phyloP scores from a whole-genome alignment of 225 moss, liverwort and hornwort genomes.

The Physcomitrellopsis africana region DNA sequence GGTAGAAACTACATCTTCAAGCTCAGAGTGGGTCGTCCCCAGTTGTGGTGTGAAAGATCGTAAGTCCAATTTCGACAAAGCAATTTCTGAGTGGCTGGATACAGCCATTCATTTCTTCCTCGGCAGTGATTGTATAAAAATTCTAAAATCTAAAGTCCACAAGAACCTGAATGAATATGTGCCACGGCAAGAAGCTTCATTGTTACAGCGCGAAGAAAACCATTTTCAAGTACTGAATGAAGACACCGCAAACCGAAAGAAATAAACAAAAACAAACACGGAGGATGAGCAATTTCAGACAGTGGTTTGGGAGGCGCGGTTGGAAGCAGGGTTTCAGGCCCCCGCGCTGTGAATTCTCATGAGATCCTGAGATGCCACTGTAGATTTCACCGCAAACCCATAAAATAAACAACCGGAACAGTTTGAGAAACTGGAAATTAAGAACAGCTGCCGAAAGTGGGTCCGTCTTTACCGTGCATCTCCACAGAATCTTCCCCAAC shows the following conservation, averaged over 20 bases:
- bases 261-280: not conserved
- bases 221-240: not conserved
- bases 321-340: not conserved
- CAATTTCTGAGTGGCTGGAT: not conserved
- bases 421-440: not conserved
- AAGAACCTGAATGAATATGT: not conserved
- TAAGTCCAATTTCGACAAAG: not conserved
- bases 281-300: not conserved
- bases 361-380: not conserved
- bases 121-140: not conserved
- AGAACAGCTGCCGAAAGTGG: not conserved
- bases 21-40: not conserved
- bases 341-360: not conserved
- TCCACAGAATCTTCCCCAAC: not conserved
- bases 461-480: not conserved
- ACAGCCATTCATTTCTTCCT: not conserved
- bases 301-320: not conserved
- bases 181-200: not conserved
- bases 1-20: not conserved
- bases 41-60: not conserved
- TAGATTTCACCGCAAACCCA: not conserved
- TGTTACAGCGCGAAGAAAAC: not conserved
- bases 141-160: slow-evolving; percentile 4
- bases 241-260: not conserved
- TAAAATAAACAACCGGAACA: not conserved